Evolutionary conservation across 2,329 filamentous ascomycete genomes (phyloP).

Genomic region (Bipolaris bicolor): DNA sequence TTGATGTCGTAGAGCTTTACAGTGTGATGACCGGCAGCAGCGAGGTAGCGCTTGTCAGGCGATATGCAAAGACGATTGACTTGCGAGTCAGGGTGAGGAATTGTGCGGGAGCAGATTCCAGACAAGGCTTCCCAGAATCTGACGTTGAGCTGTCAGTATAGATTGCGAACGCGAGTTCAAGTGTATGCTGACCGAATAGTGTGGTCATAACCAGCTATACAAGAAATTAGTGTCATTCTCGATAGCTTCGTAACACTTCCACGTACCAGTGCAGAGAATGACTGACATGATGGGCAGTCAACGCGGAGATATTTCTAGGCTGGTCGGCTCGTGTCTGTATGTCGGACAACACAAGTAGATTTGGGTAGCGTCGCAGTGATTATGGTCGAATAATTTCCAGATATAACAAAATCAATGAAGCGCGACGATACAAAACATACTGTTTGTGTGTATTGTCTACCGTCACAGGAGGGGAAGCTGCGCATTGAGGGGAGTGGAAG

Average conservation of each 20-base stretch:
- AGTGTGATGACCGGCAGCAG: slow-evolving; percentile 78
- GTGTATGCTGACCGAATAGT: slow-evolving; percentile 68
- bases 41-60: slow-evolving; percentile 94
- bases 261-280: slow-evolving; percentile 69
- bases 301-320: not conserved
- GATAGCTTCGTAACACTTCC: slow-evolving; percentile 24
- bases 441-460: slow-evolving; percentile 10
- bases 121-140: slow-evolving; percentile 99
- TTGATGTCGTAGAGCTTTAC: slow-evolving; percentile 99
- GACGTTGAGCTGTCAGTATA: slow-evolving; percentile 24
- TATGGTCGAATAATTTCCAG: not conserved
- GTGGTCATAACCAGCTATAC: slow-evolving; percentile 72
- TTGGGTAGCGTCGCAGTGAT: not conserved
- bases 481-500: slow-evolving; percentile 12
- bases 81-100: slow-evolving; percentile 97
- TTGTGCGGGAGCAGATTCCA: slow-evolving; percentile 96
- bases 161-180: not conserved
- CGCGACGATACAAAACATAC: slow-evolving; percentile 7
- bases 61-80: slow-evolving; percentile 98
- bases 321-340: not conserved
- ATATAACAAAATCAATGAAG: slow-evolving; percentile 2
- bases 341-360: not conserved
- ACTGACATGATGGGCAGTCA: slow-evolving; percentile 61
- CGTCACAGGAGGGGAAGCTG: slow-evolving; percentile 6
- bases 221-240: slow-evolving; percentile 28